A percentile compares a stretch with the other conserved stretches of the same genome.
These are phyloP conservation scores for Dryas drummondii DNA, from an alignment of 306 rosid species.

Conservation along the genomic window DNA sequence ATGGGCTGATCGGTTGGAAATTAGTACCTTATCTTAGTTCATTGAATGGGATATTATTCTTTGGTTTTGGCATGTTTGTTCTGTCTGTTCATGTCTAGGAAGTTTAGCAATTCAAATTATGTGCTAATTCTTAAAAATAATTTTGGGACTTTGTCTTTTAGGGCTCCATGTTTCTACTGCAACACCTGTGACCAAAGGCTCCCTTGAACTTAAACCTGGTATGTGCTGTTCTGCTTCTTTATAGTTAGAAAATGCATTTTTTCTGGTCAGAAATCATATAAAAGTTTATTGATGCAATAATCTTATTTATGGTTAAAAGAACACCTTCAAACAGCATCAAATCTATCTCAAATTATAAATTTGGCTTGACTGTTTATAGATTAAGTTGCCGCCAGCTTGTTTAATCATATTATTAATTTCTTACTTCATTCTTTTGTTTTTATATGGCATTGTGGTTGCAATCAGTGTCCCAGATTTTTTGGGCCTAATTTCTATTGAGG, in stretches of 20 bases:
- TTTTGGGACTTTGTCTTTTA: conserved; percentile 9
- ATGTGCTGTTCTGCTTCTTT: not conserved
- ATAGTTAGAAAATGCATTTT: not conserved
- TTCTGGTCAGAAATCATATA: not conserved
- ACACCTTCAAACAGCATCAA: not conserved
- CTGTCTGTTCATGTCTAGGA: not conserved
- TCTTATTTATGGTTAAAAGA: not conserved
- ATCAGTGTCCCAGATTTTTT: not conserved
- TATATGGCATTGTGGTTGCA: not conserved
- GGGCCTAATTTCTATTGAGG: not conserved
- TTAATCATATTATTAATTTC: not conserved
- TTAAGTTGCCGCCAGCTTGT: not conserved
- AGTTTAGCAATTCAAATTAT: not conserved
- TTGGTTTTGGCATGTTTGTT: not conserved
- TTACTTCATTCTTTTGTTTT: not conserved
- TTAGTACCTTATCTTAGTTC: not conserved
- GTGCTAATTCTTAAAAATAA: not conserved
- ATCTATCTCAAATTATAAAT: not conserved
- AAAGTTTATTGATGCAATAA: not conserved
- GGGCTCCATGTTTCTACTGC: conserved; percentile 18
- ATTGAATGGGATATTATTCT: not conserved
- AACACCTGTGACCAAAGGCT: conserved; percentile 5
- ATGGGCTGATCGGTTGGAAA: not conserved
- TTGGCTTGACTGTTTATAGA: not conserved
- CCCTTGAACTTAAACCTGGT: conserved; percentile 19